Evolutionary conservation across 2,329 filamentous ascomycete species (phyloP).

Genomic region (Onygenales sp.): DNA sequence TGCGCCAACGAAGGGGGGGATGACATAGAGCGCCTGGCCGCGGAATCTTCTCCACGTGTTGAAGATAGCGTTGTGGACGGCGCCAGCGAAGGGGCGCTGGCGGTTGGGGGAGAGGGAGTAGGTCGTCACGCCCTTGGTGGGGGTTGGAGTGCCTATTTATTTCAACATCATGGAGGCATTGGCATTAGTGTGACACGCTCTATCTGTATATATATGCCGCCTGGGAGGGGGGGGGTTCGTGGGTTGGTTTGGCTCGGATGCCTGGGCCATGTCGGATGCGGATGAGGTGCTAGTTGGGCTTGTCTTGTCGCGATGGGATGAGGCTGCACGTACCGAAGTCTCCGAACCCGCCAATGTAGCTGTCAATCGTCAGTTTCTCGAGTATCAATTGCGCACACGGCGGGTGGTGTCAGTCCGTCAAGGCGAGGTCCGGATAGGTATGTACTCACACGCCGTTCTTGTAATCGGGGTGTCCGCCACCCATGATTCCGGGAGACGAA

Average conservation of each 20-base stretch:
- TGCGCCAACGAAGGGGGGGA: conserved; percentile 64
- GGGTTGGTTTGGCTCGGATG: neutral
- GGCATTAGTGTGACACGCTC: neutral
- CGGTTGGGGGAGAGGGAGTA: conserved; percentile 81
- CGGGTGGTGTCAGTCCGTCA: neutral
- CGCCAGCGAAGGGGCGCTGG: conserved; percentile 75
- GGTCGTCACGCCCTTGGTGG: conserved; percentile 52
- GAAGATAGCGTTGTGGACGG: conserved; percentile 76
- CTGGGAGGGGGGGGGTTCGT: neutral
- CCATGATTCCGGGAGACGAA: conserved; percentile 21
- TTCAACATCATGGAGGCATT: neutral
- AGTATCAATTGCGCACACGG: neutral
- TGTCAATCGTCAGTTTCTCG: neutral
- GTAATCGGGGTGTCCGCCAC: conserved; percentile 26
- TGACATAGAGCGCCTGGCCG: conserved; percentile 80
- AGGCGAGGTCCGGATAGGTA: neutral
- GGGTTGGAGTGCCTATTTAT: conserved; percentile 5
- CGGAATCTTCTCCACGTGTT: conserved; percentile 85
- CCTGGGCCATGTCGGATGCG: neutral
- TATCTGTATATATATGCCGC: neutral
- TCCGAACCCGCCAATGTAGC: conserved; percentile 3
- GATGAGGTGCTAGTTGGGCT: neutral
- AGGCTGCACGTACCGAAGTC: conserved; percentile 1
- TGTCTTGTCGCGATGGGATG: neutral
- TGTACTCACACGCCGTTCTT: conserved; percentile 36